These are phyloP conservation scores for Paecilomyces sp. DNA, from an alignment of 2,329 filamentous ascomycete species.

Conservation along the genomic window DNA sequence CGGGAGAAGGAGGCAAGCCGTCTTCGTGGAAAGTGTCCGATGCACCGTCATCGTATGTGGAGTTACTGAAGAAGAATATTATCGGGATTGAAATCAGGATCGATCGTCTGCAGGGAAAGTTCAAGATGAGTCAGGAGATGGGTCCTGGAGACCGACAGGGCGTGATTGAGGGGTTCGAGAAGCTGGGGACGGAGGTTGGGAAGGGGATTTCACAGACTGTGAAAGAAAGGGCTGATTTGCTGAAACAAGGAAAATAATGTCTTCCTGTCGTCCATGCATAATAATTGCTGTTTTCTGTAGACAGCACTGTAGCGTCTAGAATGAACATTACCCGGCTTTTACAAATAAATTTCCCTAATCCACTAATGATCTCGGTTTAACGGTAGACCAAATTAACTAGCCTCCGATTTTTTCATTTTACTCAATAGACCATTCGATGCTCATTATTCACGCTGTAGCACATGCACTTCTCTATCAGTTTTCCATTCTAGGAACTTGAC, in stretches of 20 bases:
- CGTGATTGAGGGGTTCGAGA: conserved; percentile 50
- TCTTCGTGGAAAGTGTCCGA: conserved; percentile 52
- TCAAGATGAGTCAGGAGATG: conserved; percentile 62
- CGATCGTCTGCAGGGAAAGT: conserved; percentile 52
- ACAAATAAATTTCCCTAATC: no score
- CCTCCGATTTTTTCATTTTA: no score
- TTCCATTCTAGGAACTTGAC: background rate
- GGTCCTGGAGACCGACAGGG: conserved; percentile 47
- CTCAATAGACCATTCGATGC: no score
- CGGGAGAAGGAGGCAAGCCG: conserved; percentile 45
- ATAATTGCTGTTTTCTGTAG: no score
- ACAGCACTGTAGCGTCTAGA: no score
- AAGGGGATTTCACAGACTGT: conserved; percentile 25
- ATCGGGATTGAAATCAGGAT: conserved; percentile 56
- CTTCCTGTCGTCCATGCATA: no score
- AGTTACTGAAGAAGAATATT: conserved; percentile 52
- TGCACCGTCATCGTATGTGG: conserved; percentile 52
- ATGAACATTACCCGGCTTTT: no score
- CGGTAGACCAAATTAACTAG: no score
- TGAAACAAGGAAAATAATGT: conserved; percentile 3
- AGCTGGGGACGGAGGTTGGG: conserved; percentile 33
- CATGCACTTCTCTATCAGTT: background rate
- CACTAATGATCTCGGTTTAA: no score
- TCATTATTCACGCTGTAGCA: no score
- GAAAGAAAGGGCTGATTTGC: conserved; percentile 20